phyloP scores from a whole-genome alignment of 73 alveolate genomes.

The Paramecium tetraurelia region DNA sequence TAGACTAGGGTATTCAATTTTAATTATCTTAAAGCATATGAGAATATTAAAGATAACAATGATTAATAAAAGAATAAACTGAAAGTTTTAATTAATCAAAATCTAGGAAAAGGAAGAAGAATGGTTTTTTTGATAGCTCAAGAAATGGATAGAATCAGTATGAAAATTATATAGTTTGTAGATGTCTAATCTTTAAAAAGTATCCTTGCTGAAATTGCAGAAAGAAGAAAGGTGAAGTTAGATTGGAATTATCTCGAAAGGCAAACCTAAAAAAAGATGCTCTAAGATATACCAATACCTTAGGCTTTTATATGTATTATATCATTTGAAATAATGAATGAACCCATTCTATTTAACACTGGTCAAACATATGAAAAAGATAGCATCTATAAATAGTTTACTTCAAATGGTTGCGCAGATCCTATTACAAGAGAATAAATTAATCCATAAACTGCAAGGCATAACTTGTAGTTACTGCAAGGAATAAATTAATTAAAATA shows the following conservation, averaged over 20 bases:
- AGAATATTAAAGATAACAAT: background rate
- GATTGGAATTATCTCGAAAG: background rate
- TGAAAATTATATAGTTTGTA: background rate
- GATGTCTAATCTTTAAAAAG: background rate
- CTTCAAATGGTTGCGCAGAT: background rate
- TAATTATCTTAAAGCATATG: background rate
- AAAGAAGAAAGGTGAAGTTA: background rate
- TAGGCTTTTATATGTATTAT: background rate
- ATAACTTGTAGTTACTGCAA: background rate
- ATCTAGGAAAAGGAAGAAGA: background rate
- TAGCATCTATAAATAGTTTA: background rate
- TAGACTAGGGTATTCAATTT: background rate
- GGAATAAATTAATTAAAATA: background rate
- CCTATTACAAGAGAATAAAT: background rate
- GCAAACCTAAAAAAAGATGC: background rate
- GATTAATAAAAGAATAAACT: background rate
- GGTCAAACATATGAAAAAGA: background rate
- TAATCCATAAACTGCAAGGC: background rate
- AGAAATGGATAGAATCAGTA: slow-evolving; percentile 13
- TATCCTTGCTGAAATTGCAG: background rate
- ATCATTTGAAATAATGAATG: background rate
- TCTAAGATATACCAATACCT: background rate
- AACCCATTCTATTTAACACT: background rate
- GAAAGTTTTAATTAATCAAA: background rate
- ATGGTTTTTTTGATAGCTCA: background rate